Base-by-base conservation (phyloP, 1,139 yeast species). In the Saccharomyces pastorianus region DNA sequence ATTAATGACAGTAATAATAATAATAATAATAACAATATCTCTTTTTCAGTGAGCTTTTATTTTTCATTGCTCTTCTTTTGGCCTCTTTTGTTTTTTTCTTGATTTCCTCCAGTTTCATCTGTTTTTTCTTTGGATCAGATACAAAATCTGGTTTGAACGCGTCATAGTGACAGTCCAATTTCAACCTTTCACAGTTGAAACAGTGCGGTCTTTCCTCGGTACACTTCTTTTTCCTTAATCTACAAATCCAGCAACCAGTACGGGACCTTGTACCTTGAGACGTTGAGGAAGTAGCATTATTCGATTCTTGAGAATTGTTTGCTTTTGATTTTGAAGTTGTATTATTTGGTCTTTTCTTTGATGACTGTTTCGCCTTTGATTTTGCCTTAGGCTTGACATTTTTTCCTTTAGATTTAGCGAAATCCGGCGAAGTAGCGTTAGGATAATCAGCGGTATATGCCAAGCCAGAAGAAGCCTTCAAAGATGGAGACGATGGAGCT, bases 191-290 rank as follows among this genome's bases (percentile, higher is more conserved):
- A 66, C 89, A 83, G 60, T 81, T 82, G 13, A 68, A 65, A 64
- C 89, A 83, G 9, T 57, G 62, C 0, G 88, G 87, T 58, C 72
- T 76, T 58, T 82, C 82, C 62, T 82, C 87, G 0, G 84, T 76
- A 61, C 89, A 83, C 56, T 83, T 77, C 64, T 83, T 83, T 62
- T 83, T 82, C 50, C 89, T 76, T 26, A 83, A 70, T 56, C 88
- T 66, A 63, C 88, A 83, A 5, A 85, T 83, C 88, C 88, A 83
- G 61, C 88, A 83, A 0, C 88, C 88, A 42, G 71, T 74, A 58
- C 78, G 78, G 0, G 85, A 81, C 55, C 85, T 71, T 11, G 77
- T 73, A 5, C 64, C 69, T 29, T 38, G 44, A 38, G 44, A 17
- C 25, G 44, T 20, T 38, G 44, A 38, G 25, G 44, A 38, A 38